Evolutionary conservation across 176 grass and related monocot genomes (phyloP), one percentile per base, ranked within the genome.

Genomic region (Phoenix dactylifera): DNA sequence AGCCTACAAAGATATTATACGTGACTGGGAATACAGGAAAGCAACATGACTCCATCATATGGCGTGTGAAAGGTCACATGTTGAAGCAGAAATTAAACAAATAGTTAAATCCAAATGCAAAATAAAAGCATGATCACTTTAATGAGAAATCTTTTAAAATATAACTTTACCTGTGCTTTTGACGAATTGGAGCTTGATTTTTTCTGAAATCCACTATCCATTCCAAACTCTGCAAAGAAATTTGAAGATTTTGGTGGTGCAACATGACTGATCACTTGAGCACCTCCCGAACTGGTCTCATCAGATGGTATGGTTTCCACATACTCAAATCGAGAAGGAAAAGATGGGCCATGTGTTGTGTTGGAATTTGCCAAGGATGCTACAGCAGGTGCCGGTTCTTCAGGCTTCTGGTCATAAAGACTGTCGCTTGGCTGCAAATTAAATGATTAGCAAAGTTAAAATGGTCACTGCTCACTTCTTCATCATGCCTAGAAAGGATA

Each of bases 331-430:
- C 88, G 79, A 72, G 88, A 92, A 55, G 75, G 73, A 19, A 54
- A 74, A 6, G 88, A 87, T 23, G 69, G 69, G 4, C 58, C 65
- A 64, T 22, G 59, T 75, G 77, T 77, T 53, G 58, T 22, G 10
- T 77, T 18, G 18, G 79, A 23, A 22, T 62, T 57, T 28, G 60
- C 62, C 54, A 92, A 57, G 64, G 77, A 58, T 72, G 76, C 67
- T 32, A 52, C 49, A 66, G 14, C 71, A 65, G 80, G 83, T 57
- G 79, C 76, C 35, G 80, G 88, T 60, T 87, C 88, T 78, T 92
- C 88, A 39, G 88, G 88, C 72, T 92, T 92, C 80, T 92, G 88
- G 3, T 92, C 88, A 78, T 92, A 92, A 15, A 92, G 62, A 74
- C 73, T 84, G 64, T 92, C 88, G 68, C 78, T 84, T 77, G 79